phyloP scores from a whole-genome alignment of 2,329 filamentous ascomycete genomes.

The Cercospora sp. region DNA sequence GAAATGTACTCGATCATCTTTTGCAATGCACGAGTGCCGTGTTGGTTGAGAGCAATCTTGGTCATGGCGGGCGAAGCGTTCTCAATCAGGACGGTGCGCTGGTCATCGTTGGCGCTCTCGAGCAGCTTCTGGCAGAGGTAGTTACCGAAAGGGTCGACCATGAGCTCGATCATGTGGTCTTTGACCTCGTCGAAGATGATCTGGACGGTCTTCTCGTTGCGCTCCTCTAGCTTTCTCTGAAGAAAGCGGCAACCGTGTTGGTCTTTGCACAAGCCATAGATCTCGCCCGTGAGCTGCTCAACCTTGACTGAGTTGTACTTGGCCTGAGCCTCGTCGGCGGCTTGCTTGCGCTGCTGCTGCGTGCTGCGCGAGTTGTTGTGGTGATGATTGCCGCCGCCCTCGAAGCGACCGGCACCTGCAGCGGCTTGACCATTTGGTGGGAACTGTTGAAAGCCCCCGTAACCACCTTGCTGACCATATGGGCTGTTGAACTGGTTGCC shows the following conservation, averaged over 20 bases:
- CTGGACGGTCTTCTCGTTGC: slow-evolving; percentile 77
- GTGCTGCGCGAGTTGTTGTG: slow-evolving; percentile 12
- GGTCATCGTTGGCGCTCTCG: slow-evolving; percentile 91
- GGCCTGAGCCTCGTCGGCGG: slow-evolving; percentile 69
- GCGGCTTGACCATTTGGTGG: slow-evolving; percentile 49
- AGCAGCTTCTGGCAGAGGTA: slow-evolving; percentile 98
- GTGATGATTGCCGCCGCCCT: slow-evolving; percentile 54
- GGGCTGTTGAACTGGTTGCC: slow-evolving; percentile 21
- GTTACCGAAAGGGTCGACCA: slow-evolving; percentile 99
- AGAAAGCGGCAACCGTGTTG: slow-evolving; percentile 96
- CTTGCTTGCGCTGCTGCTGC: slow-evolving; percentile 65
- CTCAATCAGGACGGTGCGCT: slow-evolving; percentile 88
- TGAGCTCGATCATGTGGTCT: slow-evolving; percentile 90
- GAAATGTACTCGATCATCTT: slow-evolving; percentile 99
- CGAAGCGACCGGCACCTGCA: slow-evolving; percentile 51
- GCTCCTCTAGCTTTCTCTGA: slow-evolving; percentile 95
- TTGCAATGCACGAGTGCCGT: slow-evolving; percentile 92
- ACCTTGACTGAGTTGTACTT: slow-evolving; percentile 82
- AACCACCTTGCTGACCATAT: slow-evolving; percentile 50
- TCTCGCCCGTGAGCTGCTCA: slow-evolving; percentile 76
- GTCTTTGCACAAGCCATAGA: slow-evolving; percentile 92
- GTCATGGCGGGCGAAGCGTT: slow-evolving; percentile 87
- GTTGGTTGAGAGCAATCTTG: slow-evolving; percentile 92
- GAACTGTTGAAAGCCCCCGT: slow-evolving; percentile 54
- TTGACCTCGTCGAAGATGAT: slow-evolving; percentile 95